Evolutionary conservation across 305 asterid genomes (phyloP).

Genomic region (Rubia peregrina): DNA sequence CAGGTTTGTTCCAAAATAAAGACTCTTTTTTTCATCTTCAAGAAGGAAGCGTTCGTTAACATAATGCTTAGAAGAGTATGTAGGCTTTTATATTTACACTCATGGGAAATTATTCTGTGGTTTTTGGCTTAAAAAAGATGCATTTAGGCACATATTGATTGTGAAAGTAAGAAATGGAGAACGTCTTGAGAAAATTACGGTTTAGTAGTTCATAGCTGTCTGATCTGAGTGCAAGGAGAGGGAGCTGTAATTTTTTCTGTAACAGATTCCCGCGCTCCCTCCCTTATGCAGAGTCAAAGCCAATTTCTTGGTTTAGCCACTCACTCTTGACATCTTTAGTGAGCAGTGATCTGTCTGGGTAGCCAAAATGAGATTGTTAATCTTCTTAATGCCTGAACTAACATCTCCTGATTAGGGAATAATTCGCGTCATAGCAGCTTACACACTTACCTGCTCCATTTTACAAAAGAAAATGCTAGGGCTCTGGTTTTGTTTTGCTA

Average conservation of each 20-base stretch:
- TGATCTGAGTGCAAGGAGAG: background rate
- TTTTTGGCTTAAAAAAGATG: background rate
- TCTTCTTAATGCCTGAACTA: background rate
- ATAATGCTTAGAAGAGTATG: background rate
- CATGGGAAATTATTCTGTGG: conserved; percentile 10
- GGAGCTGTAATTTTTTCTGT: background rate
- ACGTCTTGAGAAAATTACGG: background rate
- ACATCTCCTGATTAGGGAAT: background rate
- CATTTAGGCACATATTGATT: conserved; percentile 18
- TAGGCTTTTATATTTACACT: conserved; percentile 5
- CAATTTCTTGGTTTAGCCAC: background rate
- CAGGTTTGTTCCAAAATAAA: conserved; percentile 39
- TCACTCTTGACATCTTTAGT: background rate
- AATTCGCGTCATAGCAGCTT: background rate
- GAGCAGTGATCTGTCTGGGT: background rate
- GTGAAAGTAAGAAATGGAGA: background rate
- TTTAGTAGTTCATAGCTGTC: background rate
- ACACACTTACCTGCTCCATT: background rate
- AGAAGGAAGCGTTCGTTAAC: background rate
- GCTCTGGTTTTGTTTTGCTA: background rate
- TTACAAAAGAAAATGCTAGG: background rate
- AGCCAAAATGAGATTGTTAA: background rate
- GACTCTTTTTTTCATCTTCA: background rate
- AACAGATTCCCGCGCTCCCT: background rate
- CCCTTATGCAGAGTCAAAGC: background rate